These are phyloP conservation scores for Leccinellum albellum DNA, from an alignment of 768 basidiomycete species.

Conservation along the genomic window DNA sequence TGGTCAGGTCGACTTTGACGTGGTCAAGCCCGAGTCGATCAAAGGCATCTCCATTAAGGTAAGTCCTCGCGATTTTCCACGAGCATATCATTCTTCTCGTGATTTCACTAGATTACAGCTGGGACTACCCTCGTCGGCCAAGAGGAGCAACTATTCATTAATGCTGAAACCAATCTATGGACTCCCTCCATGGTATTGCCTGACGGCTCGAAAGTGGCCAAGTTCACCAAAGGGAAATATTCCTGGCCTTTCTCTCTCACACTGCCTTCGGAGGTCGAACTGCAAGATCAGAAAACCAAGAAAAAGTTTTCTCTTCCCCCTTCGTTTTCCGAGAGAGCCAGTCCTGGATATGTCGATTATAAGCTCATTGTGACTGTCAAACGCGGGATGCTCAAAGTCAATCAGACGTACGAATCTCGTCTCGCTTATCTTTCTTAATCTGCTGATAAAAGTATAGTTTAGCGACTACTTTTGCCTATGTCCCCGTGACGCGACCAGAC, in stretches of 20 bases:
- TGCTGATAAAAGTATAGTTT: constrained; percentile 23
- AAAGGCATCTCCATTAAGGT: constrained; percentile 49
- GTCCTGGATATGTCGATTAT: constrained; percentile 56
- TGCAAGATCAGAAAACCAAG: constrained; percentile 36
- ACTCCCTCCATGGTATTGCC: constrained; percentile 26
- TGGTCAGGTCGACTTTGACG: constrained; percentile 49
- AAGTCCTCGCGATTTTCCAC: constrained; percentile 13
- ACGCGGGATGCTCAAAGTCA: constrained; percentile 45
- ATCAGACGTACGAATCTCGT: constrained; percentile 40
- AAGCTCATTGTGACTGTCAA: constrained; percentile 47
- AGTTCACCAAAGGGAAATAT: constrained; percentile 43
- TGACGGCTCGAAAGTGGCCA: constrained; percentile 21
- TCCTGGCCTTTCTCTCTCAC: constrained; percentile 47
- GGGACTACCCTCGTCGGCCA: constrained; percentile 54
- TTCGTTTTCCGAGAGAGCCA: constrained; percentile 52
- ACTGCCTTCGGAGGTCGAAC: constrained; percentile 42
- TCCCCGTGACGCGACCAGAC: constrained; percentile 32
- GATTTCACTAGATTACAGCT: constrained; percentile 33
- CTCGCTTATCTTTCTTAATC: background rate
- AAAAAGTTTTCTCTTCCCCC: constrained; percentile 45
- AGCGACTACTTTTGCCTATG: constrained; percentile 31
- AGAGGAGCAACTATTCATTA: constrained; percentile 47
- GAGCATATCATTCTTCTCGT: background rate
- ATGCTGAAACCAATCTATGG: constrained; percentile 43
- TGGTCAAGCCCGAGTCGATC: constrained; percentile 45